phyloP scores from a whole-genome alignment of 768 basidiomycete genomes.

The Mycena crocata region DNA sequence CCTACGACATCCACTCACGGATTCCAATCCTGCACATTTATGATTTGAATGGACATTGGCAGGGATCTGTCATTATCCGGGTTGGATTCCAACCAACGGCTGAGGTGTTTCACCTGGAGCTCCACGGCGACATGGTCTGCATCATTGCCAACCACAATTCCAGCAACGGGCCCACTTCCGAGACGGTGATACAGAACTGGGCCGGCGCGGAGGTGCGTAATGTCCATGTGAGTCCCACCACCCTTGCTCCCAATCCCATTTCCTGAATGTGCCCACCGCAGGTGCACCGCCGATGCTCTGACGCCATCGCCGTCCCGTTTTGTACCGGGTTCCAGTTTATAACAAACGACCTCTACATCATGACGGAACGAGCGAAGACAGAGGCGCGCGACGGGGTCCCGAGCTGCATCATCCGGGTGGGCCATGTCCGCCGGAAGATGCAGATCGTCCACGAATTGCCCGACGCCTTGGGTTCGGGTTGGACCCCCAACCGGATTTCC shows the following conservation, averaged over 20 bases:
- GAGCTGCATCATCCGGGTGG: neutral
- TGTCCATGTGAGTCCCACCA: neutral
- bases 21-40: slow-evolving; percentile 16
- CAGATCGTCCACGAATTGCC: neutral
- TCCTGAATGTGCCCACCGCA: neutral
- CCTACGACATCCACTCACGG: neutral
- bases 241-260: neutral
- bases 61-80: neutral
- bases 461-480: neutral
- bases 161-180: neutral
- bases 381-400: neutral
- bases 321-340: slow-evolving; percentile 28
- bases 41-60: neutral
- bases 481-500: slow-evolving; percentile 7
- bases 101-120: slow-evolving; percentile 23
- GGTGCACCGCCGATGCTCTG: no score
- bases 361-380: neutral
- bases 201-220: neutral
- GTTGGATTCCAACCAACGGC: neutral
- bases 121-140: slow-evolving; percentile 23
- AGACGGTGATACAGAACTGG: slow-evolving; percentile 7
- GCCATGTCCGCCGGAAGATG: neutral
- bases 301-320: neutral
- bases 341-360: slow-evolving; percentile 21
- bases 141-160: neutral